Percentiles rank a stretch among this genome's conserved stretches.
These are phyloP conservation scores for Suillus sp. DNA, from an alignment of 768 basidiomycete species.

Conservation along the genomic window DNA sequence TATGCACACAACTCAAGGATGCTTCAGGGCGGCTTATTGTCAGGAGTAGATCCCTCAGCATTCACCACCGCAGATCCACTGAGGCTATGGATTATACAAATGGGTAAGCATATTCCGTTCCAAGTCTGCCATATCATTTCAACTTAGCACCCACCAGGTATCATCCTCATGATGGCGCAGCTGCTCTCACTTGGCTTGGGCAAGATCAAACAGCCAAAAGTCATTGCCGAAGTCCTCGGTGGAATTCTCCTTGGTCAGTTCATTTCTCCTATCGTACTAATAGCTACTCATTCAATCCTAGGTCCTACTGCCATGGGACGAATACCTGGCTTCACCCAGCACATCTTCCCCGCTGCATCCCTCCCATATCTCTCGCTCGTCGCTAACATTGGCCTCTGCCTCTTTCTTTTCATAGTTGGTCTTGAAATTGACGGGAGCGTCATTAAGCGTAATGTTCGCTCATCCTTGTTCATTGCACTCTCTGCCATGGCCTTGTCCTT, in stretches of 20 bases:
- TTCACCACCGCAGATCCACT: conserved; percentile 72
- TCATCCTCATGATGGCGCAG: conserved; percentile 83
- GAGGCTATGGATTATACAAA: conserved; percentile 76
- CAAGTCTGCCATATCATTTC: conserved; percentile 5
- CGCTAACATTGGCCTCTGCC: conserved; percentile 85
- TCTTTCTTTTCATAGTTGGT: conserved; percentile 93
- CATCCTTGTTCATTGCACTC: conserved; percentile 68
- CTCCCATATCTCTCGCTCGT: conserved; percentile 79
- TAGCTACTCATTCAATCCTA: conserved; percentile 40
- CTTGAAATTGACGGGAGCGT: conserved; percentile 84
- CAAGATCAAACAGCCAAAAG: conserved; percentile 83
- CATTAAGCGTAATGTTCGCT: conserved; percentile 73
- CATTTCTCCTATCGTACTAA: neutral
- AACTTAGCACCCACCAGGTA: conserved; percentile 47
- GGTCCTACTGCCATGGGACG: conserved; percentile 67
- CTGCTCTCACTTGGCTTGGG: conserved; percentile 69
- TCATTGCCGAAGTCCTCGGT: conserved; percentile 83
- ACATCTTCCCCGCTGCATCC: conserved; percentile 78
- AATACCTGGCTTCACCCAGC: conserved; percentile 85
- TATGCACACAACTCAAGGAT: neutral
- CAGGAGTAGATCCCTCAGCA: conserved; percentile 69
- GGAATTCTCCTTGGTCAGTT: conserved; percentile 80
- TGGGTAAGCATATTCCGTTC: conserved; percentile 49
- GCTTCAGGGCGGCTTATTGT: conserved; percentile 70
- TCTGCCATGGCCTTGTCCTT: conserved; percentile 90